phyloP scores from a whole-genome alignment of 2,329 filamentous ascomycete genomes.

The Elsinoe perseae region DNA sequence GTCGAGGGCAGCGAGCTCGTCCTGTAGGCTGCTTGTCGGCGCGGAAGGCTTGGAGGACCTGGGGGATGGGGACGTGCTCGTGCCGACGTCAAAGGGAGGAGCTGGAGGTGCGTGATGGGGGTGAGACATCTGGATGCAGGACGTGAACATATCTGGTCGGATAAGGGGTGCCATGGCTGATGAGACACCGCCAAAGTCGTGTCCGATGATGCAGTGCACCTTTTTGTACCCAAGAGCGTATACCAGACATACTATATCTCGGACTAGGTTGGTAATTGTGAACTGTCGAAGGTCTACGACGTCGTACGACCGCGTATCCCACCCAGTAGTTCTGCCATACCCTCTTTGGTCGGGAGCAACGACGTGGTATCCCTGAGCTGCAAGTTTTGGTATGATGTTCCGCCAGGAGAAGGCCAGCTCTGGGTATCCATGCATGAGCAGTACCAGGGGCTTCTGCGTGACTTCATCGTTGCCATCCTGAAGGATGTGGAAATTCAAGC shows the following conservation, averaged over 20 bases:
- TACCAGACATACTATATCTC: conserved; percentile 55
- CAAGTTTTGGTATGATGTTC: conserved; percentile 53
- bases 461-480: conserved; percentile 42
- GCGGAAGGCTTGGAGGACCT: background rate
- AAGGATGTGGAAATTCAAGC: conserved; percentile 55
- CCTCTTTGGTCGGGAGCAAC: conserved; percentile 62
- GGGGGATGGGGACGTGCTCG: background rate
- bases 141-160: conserved; percentile 57
- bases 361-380: conserved; percentile 54
- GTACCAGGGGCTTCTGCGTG: conserved; percentile 45
- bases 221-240: conserved; percentile 52
- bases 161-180: conserved; percentile 53
- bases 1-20: conserved; percentile 46
- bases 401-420: conserved; percentile 65
- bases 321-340: conserved; percentile 58
- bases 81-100: conserved; percentile 39
- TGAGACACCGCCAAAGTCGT: conserved; percentile 59
- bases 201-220: conserved; percentile 54
- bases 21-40: conserved; percentile 35
- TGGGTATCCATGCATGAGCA: conserved; percentile 60
- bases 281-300: conserved; percentile 51
- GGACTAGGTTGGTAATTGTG: conserved; percentile 50
- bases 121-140: conserved; percentile 57
- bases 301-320: conserved; percentile 45
- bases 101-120: conserved; percentile 50